phyloP scores from a whole-genome alignment of 73 alveolate genomes.

The Urostyla sp. region DNA sequence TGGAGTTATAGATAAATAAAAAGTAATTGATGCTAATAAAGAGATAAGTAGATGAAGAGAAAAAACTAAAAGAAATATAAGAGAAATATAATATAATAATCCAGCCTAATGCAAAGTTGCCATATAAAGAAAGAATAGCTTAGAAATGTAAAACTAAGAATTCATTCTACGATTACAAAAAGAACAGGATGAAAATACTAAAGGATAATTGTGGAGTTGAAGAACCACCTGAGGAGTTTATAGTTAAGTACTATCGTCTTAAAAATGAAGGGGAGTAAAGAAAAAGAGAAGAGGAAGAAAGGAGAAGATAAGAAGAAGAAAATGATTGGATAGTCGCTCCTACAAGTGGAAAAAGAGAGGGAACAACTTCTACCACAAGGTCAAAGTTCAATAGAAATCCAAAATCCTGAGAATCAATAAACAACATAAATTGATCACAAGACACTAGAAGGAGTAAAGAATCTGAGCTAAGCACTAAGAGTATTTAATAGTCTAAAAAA shows the following conservation, averaged over 20 bases:
- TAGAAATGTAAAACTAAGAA: slow-evolving; percentile 20
- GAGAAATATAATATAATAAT: background rate
- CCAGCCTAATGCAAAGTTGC: background rate
- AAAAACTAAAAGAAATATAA: background rate
- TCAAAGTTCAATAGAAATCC: no score
- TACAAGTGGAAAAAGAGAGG: no score
- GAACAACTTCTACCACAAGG: no score
- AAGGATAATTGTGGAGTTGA: background rate
- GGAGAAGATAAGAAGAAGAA: background rate
- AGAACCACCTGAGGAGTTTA: background rate
- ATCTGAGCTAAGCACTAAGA: no score
- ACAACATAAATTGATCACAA: no score
- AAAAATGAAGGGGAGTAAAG: background rate
- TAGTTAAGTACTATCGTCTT: background rate
- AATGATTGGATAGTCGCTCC: no score
- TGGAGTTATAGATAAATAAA: background rate
- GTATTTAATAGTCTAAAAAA: no score
- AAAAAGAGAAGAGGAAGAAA: background rate
- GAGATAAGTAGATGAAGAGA: background rate
- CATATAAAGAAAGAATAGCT: slow-evolving; percentile 5
- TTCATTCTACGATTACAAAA: slow-evolving; percentile 30
- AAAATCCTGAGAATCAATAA: no score
- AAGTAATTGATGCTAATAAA: background rate
- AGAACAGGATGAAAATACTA: slow-evolving; percentile 9
- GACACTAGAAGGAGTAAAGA: no score